A percentile compares a stretch with the other conserved stretches of the same genome.
These are phyloP conservation scores for Fallopia convolvulus DNA, from an alignment of 148 eudicot genomes.

Conservation along the genomic window DNA sequence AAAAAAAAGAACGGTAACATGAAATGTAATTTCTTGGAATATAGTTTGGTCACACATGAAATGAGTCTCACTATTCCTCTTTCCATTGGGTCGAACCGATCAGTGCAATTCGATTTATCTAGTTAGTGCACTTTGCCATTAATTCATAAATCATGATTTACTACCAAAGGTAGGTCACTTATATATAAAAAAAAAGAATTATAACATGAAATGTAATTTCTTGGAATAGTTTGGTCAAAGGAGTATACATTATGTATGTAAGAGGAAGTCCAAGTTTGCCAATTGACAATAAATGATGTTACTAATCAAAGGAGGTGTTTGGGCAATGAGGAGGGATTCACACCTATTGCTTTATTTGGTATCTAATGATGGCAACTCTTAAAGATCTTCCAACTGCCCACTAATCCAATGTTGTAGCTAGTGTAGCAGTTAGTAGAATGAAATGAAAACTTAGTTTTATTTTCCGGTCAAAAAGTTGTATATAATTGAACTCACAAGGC, in stretches of 20 bases:
- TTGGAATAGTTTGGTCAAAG: conserved; percentile 4
- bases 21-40: too few relatives aligned
- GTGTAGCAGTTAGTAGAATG: conserved; percentile 6
- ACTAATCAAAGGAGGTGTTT: conserved; percentile 1
- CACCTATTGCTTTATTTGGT: conserved; percentile 7
- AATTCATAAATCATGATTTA: too few relatives aligned
- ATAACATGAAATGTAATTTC: too few relatives aligned
- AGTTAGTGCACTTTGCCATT: too few relatives aligned
- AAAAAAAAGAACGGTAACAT: too few relatives aligned
- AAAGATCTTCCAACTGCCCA: conserved; percentile 2
- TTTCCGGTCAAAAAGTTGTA: neutral
- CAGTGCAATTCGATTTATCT: too few relatives aligned
- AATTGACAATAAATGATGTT: conserved; percentile 5
- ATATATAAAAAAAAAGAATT: too few relatives aligned
- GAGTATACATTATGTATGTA: neutral
- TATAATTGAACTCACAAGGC: neutral
- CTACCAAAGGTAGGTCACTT: too few relatives aligned
- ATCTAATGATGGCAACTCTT: conserved; percentile 6
- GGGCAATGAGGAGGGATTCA: neutral
- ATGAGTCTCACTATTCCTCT: too few relatives aligned
- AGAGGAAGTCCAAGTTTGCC: neutral
- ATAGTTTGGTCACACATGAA: too few relatives aligned
- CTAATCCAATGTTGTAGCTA: conserved; percentile 2
- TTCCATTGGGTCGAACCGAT: too few relatives aligned
- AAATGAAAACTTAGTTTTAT: neutral